phyloP scores from a whole-genome alignment of 1,284 basidiomycete genomes.

The Pseudozyma thailandica region DNA sequence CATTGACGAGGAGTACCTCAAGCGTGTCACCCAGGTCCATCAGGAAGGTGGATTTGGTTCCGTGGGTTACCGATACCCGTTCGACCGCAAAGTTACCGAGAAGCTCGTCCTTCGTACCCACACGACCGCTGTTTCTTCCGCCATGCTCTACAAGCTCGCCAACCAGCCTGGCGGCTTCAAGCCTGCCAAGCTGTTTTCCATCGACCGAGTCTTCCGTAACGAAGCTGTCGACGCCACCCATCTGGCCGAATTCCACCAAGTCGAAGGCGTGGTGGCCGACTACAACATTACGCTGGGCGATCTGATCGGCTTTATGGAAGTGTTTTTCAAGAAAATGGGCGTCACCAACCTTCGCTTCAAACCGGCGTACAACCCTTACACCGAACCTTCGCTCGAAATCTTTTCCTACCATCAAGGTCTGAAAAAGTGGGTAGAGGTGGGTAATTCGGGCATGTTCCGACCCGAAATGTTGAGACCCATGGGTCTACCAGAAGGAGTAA shows the following conservation, averaged over 20 bases:
- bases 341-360: conserved; percentile 94
- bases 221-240: conserved; percentile 99
- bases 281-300: conserved; percentile 93
- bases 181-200: conserved; percentile 96
- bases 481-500: conserved; percentile 96
- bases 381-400: conserved; percentile 95
- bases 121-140: conserved; percentile 93
- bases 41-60: conserved; percentile 92
- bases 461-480: conserved; percentile 97
- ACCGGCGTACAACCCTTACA: conserved; percentile 83
- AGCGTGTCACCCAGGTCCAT: conserved; percentile 87
- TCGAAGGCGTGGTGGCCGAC: conserved; percentile 98
- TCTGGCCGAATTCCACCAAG: conserved; percentile 98
- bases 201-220: conserved; percentile 98
- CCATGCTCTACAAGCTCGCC: conserved; percentile 86
- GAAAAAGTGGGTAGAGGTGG: conserved; percentile 92
- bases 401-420: conserved; percentile 97
- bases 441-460: conserved; percentile 95
- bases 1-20: conserved; percentile 87
- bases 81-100: conserved; percentile 88
- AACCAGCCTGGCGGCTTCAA: conserved; percentile 81
- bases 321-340: conserved; percentile 97
- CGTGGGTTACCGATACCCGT: conserved; percentile 97
- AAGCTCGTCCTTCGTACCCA: conserved; percentile 95
- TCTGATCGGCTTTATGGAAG: conserved; percentile 78